Conservation (phyloP, 2,329 filamentous ascomycete genomes). For the Amphichorda felina region DNA sequence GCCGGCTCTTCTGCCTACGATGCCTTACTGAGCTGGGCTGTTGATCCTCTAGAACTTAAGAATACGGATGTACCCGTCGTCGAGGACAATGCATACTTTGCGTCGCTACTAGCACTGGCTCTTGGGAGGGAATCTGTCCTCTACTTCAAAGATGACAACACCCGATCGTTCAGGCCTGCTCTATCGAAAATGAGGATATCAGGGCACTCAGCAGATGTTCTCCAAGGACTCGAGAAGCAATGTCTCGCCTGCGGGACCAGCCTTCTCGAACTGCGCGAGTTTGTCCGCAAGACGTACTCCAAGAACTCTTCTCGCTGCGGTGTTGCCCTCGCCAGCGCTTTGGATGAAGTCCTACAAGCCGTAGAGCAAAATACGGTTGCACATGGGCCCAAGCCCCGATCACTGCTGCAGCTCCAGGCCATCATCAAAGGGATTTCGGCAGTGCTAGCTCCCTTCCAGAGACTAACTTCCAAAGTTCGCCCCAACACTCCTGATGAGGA, state of each 20-base stretch:
- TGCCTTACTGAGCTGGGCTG: conserved; percentile 35
- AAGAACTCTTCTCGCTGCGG: conserved; percentile 30
- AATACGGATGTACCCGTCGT: conserved; percentile 30
- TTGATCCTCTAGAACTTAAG: conserved; percentile 24
- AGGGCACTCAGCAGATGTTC: conserved; percentile 39
- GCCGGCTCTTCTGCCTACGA: conserved; percentile 56
- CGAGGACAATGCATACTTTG: conserved; percentile 34
- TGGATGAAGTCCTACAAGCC: conserved; percentile 33
- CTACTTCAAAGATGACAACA: conserved; percentile 47
- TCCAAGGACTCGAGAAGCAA: conserved; percentile 31
- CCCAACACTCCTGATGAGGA: conserved; percentile 41
- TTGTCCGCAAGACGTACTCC: conserved; percentile 33
- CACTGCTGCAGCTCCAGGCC: conserved; percentile 40
- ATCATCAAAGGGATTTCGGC: conserved; percentile 31
- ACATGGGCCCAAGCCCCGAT: conserved; percentile 27
- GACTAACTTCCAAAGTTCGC: conserved; percentile 34
- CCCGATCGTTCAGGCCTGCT: conserved; percentile 37
- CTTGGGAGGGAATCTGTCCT: conserved; percentile 63
- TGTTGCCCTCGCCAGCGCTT: conserved; percentile 39
- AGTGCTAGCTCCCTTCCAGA: conserved; percentile 39
- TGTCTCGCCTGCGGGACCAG: conserved; percentile 36
- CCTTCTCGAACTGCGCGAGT: conserved; percentile 31
- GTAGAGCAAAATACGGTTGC: conserved; percentile 36
- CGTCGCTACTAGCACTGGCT: conserved; percentile 52
- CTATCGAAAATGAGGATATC: conserved; percentile 37